These are phyloP conservation scores for Boletus tomentosulus DNA, from an alignment of 768 basidiomycete genomes.

Conservation along the genomic window DNA sequence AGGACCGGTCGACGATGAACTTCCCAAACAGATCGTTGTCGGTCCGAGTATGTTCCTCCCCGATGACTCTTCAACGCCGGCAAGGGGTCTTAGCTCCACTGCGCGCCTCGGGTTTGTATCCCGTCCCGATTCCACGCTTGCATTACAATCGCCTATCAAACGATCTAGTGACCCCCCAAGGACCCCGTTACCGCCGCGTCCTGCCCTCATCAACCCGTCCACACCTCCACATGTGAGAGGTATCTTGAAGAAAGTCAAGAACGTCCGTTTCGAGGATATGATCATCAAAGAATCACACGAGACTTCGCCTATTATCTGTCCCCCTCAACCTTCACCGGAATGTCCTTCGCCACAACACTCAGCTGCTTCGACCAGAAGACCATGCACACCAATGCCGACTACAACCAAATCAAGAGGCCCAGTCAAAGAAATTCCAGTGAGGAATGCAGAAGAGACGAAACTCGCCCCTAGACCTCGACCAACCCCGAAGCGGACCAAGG, in stretches of 20 bases:
- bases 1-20: slow-evolving; percentile 2
- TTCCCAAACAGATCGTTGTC: not conserved
- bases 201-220: slow-evolving; percentile 22
- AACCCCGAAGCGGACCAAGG: slow-evolving; percentile 13
- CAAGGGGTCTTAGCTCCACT: not conserved
- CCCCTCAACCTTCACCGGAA: slow-evolving; percentile 1
- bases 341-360: slow-evolving; percentile 6
- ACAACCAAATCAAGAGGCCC: not conserved
- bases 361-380: slow-evolving; percentile 5
- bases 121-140: not conserved
- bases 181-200: slow-evolving; percentile 18
- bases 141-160: slow-evolving; percentile 5
- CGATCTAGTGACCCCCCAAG: slow-evolving; percentile 15
- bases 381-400: slow-evolving; percentile 9
- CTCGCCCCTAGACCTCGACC: slow-evolving; percentile 9
- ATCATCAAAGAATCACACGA: slow-evolving; percentile 3
- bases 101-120: not conserved
- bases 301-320: not conserved
- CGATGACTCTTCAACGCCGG: slow-evolving; percentile 8
- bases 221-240: slow-evolving; percentile 31
- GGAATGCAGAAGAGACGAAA: slow-evolving; percentile 11
- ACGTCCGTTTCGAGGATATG: slow-evolving; percentile 35
- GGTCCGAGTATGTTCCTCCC: slow-evolving; percentile 14
- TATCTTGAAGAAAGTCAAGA: slow-evolving; percentile 39
- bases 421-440: slow-evolving; percentile 2